Conservation (phyloP, 768 basidiomycete genomes). For the Mycena kentingensis region DNA sequence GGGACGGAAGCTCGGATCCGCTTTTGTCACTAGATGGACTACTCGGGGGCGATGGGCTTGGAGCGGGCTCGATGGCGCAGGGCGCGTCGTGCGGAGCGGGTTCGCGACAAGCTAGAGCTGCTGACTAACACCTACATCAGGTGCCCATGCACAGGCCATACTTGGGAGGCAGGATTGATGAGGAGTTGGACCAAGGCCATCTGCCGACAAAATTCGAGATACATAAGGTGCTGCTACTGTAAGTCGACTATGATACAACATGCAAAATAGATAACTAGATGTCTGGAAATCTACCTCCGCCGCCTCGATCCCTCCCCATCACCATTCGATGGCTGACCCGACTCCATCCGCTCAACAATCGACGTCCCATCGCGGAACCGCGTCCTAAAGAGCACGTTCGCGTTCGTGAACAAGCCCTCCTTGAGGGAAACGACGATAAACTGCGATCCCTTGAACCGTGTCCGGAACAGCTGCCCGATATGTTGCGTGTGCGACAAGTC, state of each 20-base stretch:
- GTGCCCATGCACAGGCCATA: too few relatives aligned
- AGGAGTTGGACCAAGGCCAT: too few relatives aligned
- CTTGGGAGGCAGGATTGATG: too few relatives aligned
- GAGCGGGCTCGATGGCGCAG: too few relatives aligned
- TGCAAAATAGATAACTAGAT: constrained; percentile 1
- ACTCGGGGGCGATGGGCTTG: too few relatives aligned
- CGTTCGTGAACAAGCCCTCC: constrained; percentile 96
- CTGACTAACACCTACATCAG: too few relatives aligned
- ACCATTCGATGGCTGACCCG: constrained; percentile 52
- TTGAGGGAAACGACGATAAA: constrained; percentile 98
- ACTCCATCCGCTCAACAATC: constrained; percentile 79
- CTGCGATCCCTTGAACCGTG: constrained; percentile 95
- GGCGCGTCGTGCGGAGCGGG: too few relatives aligned
- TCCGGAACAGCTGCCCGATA: constrained; percentile 96
- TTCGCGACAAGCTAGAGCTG: too few relatives aligned
- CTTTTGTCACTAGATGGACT: too few relatives aligned
- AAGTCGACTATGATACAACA: constrained; percentile 10
- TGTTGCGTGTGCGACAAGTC: constrained; percentile 97
- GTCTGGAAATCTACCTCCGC: neutral
- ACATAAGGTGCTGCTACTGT: too few relatives aligned
- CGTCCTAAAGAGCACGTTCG: constrained; percentile 92
- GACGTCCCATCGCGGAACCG: constrained; percentile 94
- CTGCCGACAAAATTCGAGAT: too few relatives aligned
- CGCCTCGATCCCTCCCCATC: constrained; percentile 24
- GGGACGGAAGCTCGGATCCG: too few relatives aligned